Evolutionary conservation across 345 rosid genomes (phyloP).

Genomic region (Turnera subulata): DNA sequence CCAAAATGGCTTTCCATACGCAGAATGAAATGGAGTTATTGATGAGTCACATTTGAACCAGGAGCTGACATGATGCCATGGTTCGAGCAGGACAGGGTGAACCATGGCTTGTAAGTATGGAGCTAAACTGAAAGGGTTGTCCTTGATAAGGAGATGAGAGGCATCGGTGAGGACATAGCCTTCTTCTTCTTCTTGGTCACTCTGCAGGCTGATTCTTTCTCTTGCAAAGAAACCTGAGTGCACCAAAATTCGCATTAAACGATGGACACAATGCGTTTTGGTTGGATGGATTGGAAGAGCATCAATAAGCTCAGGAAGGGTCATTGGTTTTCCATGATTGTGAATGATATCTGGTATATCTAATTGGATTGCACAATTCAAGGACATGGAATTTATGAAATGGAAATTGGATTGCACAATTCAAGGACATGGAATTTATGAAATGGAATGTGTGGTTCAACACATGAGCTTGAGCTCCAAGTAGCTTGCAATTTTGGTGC

Average conservation of each 20-base stretch:
- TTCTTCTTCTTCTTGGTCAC: conserved; percentile 1
- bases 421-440: no score
- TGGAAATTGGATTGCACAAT: no score
- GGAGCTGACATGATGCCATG: conserved; percentile 31
- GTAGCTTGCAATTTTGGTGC: no score
- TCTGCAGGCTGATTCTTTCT: background rate
- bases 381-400: conserved; percentile 15
- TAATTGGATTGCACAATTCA: conserved; percentile 19
- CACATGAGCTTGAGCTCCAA: conserved; percentile 18
- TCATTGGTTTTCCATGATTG: conserved; percentile 3
- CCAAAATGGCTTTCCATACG: conserved; percentile 33
- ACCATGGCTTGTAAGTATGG: conserved; percentile 5
- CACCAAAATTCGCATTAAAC: conserved; percentile 21
- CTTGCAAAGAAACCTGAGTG: conserved; percentile 15
- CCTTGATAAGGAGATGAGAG: conserved; percentile 13
- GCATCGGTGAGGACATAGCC: conserved; percentile 16
- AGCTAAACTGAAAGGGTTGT: conserved; percentile 2
- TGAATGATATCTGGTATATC: conserved; percentile 22
- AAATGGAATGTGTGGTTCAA: conserved; percentile 16
- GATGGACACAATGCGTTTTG: conserved; percentile 7
- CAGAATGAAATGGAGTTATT: conserved; percentile 31
- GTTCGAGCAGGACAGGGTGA: conserved; percentile 19
- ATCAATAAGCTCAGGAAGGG: conserved; percentile 15
- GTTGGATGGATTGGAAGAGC: conserved; percentile 4
- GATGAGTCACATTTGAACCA: conserved; percentile 24